Base-by-base conservation (phyloP, 441 rosid species). In the Jatropha multifida region DNA sequence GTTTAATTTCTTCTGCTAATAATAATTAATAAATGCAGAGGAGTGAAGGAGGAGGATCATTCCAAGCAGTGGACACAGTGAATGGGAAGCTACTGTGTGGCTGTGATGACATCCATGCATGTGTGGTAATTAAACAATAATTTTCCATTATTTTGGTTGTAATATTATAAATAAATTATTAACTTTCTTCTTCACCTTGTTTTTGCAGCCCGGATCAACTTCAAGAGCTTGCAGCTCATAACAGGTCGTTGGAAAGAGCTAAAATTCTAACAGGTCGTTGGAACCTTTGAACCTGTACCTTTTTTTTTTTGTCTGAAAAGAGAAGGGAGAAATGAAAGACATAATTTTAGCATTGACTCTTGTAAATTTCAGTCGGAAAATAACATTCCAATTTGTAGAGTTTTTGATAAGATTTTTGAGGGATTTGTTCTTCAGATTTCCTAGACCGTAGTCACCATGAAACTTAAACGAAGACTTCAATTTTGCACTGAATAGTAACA, bases 41-140 rank as follows among this genome's bases (percentile, higher is more conserved):
- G 74, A 84, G 90, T 64, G 83, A 78, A 14, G 89, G 92, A 68
- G 92, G 88, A 72, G 88, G 88, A 52, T 79, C 86, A 23, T 88
- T 87, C 68, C 85, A 84, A 66, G 92, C 90, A 2, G 71, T 87
- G 62, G 90, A 87, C 69, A 79, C 78, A 10, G 71, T 88, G 58
- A 88, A 87, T 70, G 90, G 87, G 70, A 54, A 83, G 78, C 74
- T 85, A 23, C 65, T 85, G 58, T 88, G 92, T 42, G 88, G 88
- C 2, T 79, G 86, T 63, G 80, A 74, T 76, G 89, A 88, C 71
- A 77, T 87, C 5, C 90, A 87, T 72, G 81, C 80, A 3, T 88
- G 92, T 74, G 20, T 68, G 76, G 84, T 81, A 69, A 62, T 37
- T 32, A 32, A 71, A 77, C 54, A 27, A 20, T 17, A 46, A 12